Evolutionary conservation across 2,329 filamentous ascomycete species (phyloP), one percentile per base, ranked within the genome.

Genomic region (Aureobasidium sp.): DNA sequence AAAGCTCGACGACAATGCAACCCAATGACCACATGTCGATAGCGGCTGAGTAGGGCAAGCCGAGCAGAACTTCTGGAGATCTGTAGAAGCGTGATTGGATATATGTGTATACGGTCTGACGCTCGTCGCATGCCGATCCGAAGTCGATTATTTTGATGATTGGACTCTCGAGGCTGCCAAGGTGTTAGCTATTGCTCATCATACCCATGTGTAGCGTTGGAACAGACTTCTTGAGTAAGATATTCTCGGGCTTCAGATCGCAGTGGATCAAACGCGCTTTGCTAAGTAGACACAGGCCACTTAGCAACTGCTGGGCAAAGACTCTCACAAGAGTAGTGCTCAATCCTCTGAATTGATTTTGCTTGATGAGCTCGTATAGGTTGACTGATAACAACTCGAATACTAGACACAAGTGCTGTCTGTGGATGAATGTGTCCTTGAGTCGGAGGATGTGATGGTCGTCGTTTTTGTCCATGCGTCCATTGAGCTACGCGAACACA

Each of bases 111-210:
- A 99, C 94, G 0, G 94, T 99, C 74, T 99, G 94, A 56, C 94
- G 87, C 77, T 99, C 94, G 74, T 99, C 94, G 75, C 94, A 99
- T 15, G 94, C 94, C 41, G 94, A 99, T 47, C 94, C 94, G 72
- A 99, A 99, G 81, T 99, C 94, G 74, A 99, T 99, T 71, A 99
- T 97, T 76, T 99, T 99, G 82, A 99, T 99, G 68, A 99, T 97
- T 3, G 94, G 94, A 70, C 93, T 97, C 75, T 99, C 94, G 46
- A 99, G 85, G 73, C 85, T 87, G 66, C 20, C 17, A 6, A 15
- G 2, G 8, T 20, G 50, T 62, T 48, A 32, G 50, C 4, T 15
- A 10, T n/a, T 20, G 41, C 20, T 48, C 6, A 15, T 32, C 20
- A 29, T 43, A 27, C 3, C 39, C 7, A 15, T 27, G 10, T 7